These are phyloP conservation scores for Atkinsonella hypoxylon DNA, from an alignment of 2,329 filamentous ascomycete genomes.

Conservation along the genomic window DNA sequence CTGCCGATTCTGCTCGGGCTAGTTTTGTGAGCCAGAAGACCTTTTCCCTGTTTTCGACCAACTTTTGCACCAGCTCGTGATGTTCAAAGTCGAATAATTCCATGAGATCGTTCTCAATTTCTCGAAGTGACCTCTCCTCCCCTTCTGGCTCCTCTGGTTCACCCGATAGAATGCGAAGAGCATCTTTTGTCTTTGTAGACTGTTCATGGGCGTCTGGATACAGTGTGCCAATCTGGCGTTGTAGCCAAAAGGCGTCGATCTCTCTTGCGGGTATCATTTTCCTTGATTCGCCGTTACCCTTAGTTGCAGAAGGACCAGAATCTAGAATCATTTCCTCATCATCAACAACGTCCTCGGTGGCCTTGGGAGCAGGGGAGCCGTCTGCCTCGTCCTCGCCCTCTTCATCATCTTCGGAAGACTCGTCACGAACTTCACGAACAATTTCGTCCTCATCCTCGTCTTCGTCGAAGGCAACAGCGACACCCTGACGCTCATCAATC, in stretches of 20 bases:
- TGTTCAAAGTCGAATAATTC: constrained; percentile 97
- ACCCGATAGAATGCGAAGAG: constrained; percentile 71
- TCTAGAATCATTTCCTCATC: constrained; percentile 84
- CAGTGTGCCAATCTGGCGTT: constrained; percentile 76
- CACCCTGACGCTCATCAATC: constrained; percentile 88
- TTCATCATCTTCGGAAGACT: constrained; percentile 71
- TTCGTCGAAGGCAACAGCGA: constrained; percentile 93
- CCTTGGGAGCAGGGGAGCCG: constrained; percentile 15
- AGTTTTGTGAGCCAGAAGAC: constrained; percentile 90
- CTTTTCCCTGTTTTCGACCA: constrained; percentile 86
- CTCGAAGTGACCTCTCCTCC: constrained; percentile 73
- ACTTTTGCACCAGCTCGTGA: constrained; percentile 79
- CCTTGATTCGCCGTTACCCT: constrained; percentile 38
- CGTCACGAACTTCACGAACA: constrained; percentile 78
- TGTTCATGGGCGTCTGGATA: constrained; percentile 89
- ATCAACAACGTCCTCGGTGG: constrained; percentile 35
- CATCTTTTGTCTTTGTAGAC: constrained; percentile 81
- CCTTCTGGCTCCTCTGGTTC: constrained; percentile 57
- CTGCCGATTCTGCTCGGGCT: constrained; percentile 68
- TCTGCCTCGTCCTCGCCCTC: constrained; percentile 39
- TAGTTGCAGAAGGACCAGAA: constrained; percentile 39
- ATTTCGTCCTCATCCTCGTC: constrained; percentile 72
- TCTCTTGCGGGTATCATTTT: constrained; percentile 68
- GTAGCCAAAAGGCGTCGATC: constrained; percentile 95
- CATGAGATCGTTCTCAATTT: constrained; percentile 97